Base-by-base conservation (phyloP, 805 yeast species). In the Priceomyces fermenticarens region DNA sequence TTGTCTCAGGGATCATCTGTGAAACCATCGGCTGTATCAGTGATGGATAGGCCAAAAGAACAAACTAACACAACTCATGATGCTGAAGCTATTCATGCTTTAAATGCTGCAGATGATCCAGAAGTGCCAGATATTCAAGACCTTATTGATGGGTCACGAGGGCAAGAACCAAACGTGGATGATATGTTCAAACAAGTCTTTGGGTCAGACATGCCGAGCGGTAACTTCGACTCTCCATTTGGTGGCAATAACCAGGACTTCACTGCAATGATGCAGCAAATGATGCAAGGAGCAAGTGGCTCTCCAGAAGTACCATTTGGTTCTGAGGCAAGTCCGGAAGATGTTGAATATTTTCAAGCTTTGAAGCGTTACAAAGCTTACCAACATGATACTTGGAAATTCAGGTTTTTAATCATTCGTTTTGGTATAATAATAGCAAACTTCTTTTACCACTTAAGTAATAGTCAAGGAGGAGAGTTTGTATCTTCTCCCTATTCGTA, bases 1-100 rank as follows among this genome's bases (percentile, higher is more conserved):
- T 55, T 69, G 41, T 49, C 62, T 10, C 70, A 58, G 46, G 72
- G 73, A 5, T 58, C 70, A 2, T 65, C 72, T 2, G 67, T 66
- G 25, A 63, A 65, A 32, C 38, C 59, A 12, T 7, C 56, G 0
- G 65, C 57, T n/a, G 58, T 53, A 3, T 68, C 73, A 8, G 67
- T 65, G 3, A 57, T 68, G 47, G 42, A 39, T 14, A 28, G 30
- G 25, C 34, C 35, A 13, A 25, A 34, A 5, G 11, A 33, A 28
- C 25, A 34, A 14, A 3, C 15, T 41, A n/a, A 42, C 34, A 5
- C 11, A 31, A 8, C n/a, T 38, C 7, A 5, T 36, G 12, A 4
- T 39, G 32, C 23, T 38, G n/a, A 13, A 23, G 25, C 33, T n/a
- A 17, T 10, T 13, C 14, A 13, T 31, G 35, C 10, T 10, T 9